Base-by-base conservation (phyloP, 2,329 filamentous ascomycete species). In the Parascedosporium putredinis region DNA sequence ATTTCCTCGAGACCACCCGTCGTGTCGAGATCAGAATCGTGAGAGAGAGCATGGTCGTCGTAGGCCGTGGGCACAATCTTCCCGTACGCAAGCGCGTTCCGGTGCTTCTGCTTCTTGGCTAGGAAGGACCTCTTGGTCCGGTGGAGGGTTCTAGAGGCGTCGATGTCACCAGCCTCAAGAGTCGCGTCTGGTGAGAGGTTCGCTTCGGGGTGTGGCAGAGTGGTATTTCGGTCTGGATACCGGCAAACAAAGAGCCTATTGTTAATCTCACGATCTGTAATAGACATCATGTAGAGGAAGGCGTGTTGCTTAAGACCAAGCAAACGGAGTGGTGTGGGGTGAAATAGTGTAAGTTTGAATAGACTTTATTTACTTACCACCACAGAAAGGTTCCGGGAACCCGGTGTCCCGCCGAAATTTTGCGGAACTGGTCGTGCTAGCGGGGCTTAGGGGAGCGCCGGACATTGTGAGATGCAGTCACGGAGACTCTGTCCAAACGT, bases 201-300 rank as follows among this genome's bases (percentile, higher is more conserved):
- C 51, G 80, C 80, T 16, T 81, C 78, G 20, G 80, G 80, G 53
- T 83, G 79, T 18, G 75, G 76, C 14, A 78, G 67, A 2, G 78
- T 80, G 12, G 80, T 84, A 56, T 81, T 83, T 53, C 73, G 69
- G 43, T 62, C 73, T 74, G 52, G n/a, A n/a, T n/a, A n/a, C 2
- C 14, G 25, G 16, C 27, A 31, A 31, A 12, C 12, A n/a, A n/a
- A n/a, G 46, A 18, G 38, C 20, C 12, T 42, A 20, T 42, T 42
- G 23, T 16, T 42, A 12, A 20, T 23, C 20, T 23, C 20, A 20
- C n/a, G 9, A 18, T 14, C 6, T 16, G 2, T n/a, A 16, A 16
- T 36, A 18, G 18, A 33, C 2, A 16, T 18, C 16, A 7, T 36
- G 42, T 31, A 45, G 9, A 5, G 22, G 12, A 24, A 24, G n/a